Evolutionary conservation across 805 yeast species (phyloP).

Genomic region (Lipomyces yamanashiensis): DNA sequence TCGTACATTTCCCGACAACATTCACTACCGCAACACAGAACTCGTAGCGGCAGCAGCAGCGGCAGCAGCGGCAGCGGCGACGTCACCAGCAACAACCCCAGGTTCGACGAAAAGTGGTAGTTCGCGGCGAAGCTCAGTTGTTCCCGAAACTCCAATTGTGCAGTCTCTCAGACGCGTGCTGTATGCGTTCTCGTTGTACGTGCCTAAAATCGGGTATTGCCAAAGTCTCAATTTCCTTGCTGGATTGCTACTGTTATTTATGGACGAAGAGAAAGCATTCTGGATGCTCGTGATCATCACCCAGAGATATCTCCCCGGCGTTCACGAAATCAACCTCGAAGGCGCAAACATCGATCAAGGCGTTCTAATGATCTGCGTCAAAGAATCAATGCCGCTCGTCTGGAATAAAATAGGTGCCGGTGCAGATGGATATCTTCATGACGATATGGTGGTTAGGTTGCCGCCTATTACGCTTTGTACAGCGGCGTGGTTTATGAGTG

Average conservation of each 20-base stretch:
- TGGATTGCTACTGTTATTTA: constrained; percentile 78
- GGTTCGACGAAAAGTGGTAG: constrained; percentile 1
- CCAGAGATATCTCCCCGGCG: constrained; percentile 82
- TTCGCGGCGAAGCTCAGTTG: constrained; percentile 27
- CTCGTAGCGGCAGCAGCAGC: constrained; percentile 41
- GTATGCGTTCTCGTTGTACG: constrained; percentile 79
- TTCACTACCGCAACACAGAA: constrained; percentile 60
- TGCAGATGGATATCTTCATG: constrained; percentile 50
- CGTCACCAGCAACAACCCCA: constrained; percentile 13
- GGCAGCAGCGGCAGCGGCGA: not conserved
- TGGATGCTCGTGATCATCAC: constrained; percentile 96
- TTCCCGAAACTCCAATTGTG: constrained; percentile 66
- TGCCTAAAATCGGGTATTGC: constrained; percentile 92
- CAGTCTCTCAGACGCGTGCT: constrained; percentile 78
- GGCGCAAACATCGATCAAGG: constrained; percentile 97
- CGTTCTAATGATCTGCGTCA: constrained; percentile 81
- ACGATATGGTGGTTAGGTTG: constrained; percentile 63
- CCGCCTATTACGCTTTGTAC: constrained; percentile 94
- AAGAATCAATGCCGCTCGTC: constrained; percentile 79
- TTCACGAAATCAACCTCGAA: constrained; percentile 86
- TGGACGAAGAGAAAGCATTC: constrained; percentile 88
- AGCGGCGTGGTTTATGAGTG: constrained; percentile 97
- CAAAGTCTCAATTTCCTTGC: constrained; percentile 93
- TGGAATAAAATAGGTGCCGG: constrained; percentile 62
- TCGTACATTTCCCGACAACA: constrained; percentile 93